phyloP scores from a whole-genome alignment of 2,329 filamentous ascomycete species.

The Sclerotinia trifoliorum region DNA sequence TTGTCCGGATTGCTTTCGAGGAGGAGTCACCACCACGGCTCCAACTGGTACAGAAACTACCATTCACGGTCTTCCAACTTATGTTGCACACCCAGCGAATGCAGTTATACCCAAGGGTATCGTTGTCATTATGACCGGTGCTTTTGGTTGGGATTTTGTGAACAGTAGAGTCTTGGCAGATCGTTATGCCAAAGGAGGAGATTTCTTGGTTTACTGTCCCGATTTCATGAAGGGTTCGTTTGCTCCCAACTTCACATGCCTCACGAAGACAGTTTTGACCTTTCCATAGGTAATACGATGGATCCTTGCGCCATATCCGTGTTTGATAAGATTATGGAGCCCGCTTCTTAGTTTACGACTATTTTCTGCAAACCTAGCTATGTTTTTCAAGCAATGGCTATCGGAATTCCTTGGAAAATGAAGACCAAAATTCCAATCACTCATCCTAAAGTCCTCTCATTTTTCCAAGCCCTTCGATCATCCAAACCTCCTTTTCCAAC shows the following conservation, averaged over 20 bases:
- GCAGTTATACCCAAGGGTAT: conserved; percentile 43
- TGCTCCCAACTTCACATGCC: background rate
- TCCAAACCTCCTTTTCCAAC: conserved; percentile 30
- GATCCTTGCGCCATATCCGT: conserved; percentile 22
- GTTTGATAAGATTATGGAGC: conserved; percentile 30
- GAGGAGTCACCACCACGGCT: conserved; percentile 43
- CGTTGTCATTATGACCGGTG: conserved; percentile 51
- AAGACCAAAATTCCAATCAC: conserved; percentile 35
- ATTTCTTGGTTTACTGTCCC: conserved; percentile 49
- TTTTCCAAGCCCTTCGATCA: conserved; percentile 42
- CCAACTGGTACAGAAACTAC: conserved; percentile 44
- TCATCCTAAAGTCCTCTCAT: conserved; percentile 44
- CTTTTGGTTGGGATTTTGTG: conserved; percentile 50
- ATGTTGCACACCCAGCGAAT: conserved; percentile 44
- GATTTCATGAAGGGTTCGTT: conserved; percentile 51
- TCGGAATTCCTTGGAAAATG: conserved; percentile 34
- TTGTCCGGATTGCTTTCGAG: conserved; percentile 41
- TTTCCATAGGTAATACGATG: conserved; percentile 18
- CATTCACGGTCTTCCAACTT: conserved; percentile 47
- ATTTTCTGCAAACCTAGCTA: conserved; percentile 41
- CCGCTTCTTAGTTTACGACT: conserved; percentile 30
- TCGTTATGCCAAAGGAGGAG: conserved; percentile 47
- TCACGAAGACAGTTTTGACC: background rate
- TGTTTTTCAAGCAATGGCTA: conserved; percentile 43
- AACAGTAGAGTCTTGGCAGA: conserved; percentile 52